Evolutionary conservation across 1,284 basidiomycete species (phyloP).

Genomic region (Malassezia brasiliensis): DNA sequence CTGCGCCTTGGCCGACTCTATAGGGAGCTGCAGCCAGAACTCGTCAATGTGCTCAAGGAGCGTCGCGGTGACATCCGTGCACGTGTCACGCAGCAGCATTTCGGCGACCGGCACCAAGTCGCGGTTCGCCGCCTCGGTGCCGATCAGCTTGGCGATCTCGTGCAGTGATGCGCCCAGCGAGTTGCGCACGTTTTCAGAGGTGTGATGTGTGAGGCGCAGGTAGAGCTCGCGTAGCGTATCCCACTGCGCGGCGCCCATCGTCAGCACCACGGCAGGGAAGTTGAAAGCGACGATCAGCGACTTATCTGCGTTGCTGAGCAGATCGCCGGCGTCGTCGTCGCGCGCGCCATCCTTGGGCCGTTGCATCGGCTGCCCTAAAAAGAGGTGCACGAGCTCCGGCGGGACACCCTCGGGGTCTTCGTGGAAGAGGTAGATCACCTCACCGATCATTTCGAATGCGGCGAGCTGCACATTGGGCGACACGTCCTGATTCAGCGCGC

Average conservation of each 20-base stretch:
- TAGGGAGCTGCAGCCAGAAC: conserved; percentile 55
- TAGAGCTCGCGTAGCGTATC: conserved; percentile 64
- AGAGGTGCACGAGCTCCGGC: conserved; percentile 66
- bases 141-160: conserved; percentile 77
- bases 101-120: conserved; percentile 60
- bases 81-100: conserved; percentile 57
- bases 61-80: conserved; percentile 57
- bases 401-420: conserved; percentile 57
- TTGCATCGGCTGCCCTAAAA: conserved; percentile 55
- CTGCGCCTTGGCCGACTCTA: conserved; percentile 54
- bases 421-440: conserved; percentile 77
- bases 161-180: conserved; percentile 78
- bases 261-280: conserved; percentile 79
- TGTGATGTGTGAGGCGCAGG: conserved; percentile 57
- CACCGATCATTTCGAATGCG: conserved; percentile 78
- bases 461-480: conserved; percentile 66
- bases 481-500: conserved; percentile 59
- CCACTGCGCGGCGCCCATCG: conserved; percentile 70
- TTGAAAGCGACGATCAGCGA: conserved; percentile 86
- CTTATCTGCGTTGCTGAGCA: conserved; percentile 57
- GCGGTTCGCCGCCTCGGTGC: conserved; percentile 58
- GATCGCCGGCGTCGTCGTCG: neutral
- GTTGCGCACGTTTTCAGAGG: conserved; percentile 57
- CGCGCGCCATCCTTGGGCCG: conserved; percentile 17
- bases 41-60: conserved; percentile 50